These are phyloP conservation scores for Ascoidea tarda DNA, from an alignment of 805 yeast species.

Conservation along the genomic window DNA sequence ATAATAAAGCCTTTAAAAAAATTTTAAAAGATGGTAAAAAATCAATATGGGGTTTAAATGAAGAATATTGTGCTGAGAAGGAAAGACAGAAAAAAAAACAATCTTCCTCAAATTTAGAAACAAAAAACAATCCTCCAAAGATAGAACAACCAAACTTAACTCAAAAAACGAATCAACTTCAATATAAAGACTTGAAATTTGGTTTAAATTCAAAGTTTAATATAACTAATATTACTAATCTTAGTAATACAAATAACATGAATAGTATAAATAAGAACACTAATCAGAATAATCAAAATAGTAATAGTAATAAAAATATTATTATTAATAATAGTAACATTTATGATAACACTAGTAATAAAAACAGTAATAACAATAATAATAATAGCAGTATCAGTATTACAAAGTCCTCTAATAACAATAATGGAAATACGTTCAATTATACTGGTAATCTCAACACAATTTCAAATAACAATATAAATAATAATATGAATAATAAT, in stretches of 20 bases:
- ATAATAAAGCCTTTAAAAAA: slow-evolving; percentile 75
- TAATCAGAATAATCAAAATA: too few species aligned
- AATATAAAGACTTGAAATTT: too few species aligned
- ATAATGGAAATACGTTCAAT: too few species aligned
- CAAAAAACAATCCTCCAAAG: slow-evolving; percentile 28
- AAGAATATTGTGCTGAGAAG: slow-evolving; percentile 67
- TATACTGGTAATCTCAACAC: too few species aligned
- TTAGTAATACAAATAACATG: too few species aligned
- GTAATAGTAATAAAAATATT: not conserved
- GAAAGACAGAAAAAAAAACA: slow-evolving; percentile 62
- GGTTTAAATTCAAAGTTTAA: too few species aligned
- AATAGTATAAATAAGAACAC: too few species aligned
- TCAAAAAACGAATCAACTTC: too few species aligned
- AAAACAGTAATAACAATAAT: slow-evolving; percentile 13
- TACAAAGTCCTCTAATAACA: not conserved
- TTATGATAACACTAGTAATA: slow-evolving; percentile 14
- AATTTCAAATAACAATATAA: too few species aligned
- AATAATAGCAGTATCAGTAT: slow-evolving; percentile 13
- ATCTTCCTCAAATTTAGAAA: slow-evolving; percentile 47
- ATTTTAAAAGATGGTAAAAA: slow-evolving; percentile 84
- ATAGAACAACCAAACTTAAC: not conserved
- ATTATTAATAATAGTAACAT: slow-evolving; percentile 22
- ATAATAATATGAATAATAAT: too few species aligned
- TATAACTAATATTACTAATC: too few species aligned
- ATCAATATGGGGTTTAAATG: slow-evolving; percentile 91